Evolutionary conservation across 2,329 filamentous ascomycete species (phyloP).

Genomic region (Pyrenophora teres): DNA sequence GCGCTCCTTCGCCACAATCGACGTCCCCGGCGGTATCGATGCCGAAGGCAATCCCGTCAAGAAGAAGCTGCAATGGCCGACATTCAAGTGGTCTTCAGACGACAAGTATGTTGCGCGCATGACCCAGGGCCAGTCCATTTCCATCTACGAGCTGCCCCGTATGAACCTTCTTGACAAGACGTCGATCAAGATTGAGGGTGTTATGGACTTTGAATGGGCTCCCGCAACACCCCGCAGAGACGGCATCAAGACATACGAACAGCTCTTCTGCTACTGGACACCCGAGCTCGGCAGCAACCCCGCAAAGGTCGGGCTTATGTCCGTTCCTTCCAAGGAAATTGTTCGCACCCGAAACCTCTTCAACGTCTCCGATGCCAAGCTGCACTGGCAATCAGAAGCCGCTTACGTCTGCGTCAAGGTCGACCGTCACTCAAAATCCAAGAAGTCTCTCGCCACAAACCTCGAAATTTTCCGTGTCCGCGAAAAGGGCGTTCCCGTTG

Average conservation of each 20-base stretch:
- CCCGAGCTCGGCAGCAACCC: constrained; percentile 98
- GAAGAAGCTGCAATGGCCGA: constrained; percentile 96
- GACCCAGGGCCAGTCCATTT: constrained; percentile 85
- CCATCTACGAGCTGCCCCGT: constrained; percentile 83
- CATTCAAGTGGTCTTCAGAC: constrained; percentile 99
- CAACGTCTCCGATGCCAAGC: constrained; percentile 95
- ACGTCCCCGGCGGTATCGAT: constrained; percentile 69
- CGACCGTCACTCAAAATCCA: constrained; percentile 97
- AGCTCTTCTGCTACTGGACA: constrained; percentile 98
- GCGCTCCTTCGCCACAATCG: constrained; percentile 90
- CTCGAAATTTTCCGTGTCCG: constrained; percentile 97
- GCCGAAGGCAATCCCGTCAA: constrained; percentile 70
- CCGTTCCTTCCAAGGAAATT: constrained; percentile 90
- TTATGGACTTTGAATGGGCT: constrained; percentile 98
- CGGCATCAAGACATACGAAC: constrained; percentile 88
- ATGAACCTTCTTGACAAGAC: constrained; percentile 92
- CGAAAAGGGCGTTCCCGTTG: constrained; percentile 97
- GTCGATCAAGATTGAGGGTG: constrained; percentile 92
- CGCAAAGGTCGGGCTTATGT: constrained; percentile 96
- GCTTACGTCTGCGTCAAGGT: constrained; percentile 98
- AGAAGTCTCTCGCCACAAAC: constrained; percentile 96
- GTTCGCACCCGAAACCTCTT: constrained; percentile 95
- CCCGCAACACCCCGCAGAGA: constrained; percentile 82
- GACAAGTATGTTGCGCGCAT: constrained; percentile 96
- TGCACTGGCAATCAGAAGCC: constrained; percentile 97